These are phyloP conservation scores for Polytrichum formosum DNA, from an alignment of 225 moss, liverwort and hornwort species.

Conservation along the genomic window DNA sequence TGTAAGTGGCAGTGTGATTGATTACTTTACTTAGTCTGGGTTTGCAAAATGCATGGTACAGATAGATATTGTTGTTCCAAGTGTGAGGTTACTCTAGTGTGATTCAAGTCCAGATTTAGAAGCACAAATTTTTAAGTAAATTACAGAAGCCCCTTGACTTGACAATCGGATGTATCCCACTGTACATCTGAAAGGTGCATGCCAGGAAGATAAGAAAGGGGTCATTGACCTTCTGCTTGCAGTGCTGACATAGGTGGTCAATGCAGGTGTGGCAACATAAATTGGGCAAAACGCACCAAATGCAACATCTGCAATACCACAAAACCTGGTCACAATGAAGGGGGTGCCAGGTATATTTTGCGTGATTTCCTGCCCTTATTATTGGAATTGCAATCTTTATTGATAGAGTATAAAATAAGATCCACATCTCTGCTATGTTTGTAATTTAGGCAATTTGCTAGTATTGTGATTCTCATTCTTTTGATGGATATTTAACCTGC, in stretches of 20 bases:
- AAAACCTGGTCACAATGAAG: conserved; percentile 80
- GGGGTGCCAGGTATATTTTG: conserved; percentile 67
- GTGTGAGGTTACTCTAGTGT: too few species aligned
- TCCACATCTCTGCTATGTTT: neutral
- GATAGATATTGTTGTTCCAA: too few species aligned
- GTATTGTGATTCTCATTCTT: neutral
- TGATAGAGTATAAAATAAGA: too few species aligned
- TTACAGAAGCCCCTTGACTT: too few species aligned
- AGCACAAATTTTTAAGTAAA: too few species aligned
- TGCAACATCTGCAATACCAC: conserved; percentile 88
- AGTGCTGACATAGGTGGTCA: conserved; percentile 2
- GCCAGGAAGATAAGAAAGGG: too few species aligned
- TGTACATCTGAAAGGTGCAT: too few species aligned
- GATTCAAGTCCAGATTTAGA: too few species aligned
- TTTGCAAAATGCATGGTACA: too few species aligned
- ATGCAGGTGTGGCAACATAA: conserved; percentile 86
- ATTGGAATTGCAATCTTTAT: neutral
- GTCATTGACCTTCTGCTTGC: too few species aligned
- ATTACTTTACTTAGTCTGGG: too few species aligned
- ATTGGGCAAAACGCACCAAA: conserved; percentile 89
- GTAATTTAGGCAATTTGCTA: neutral
- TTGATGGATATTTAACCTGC: neutral
- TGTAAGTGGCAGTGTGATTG: conserved; percentile 33
- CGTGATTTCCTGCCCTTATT: neutral
- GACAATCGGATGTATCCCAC: too few species aligned